Evolutionary conservation across 441 rosid genomes (phyloP).

Genomic region (Gossypium aridum): DNA sequence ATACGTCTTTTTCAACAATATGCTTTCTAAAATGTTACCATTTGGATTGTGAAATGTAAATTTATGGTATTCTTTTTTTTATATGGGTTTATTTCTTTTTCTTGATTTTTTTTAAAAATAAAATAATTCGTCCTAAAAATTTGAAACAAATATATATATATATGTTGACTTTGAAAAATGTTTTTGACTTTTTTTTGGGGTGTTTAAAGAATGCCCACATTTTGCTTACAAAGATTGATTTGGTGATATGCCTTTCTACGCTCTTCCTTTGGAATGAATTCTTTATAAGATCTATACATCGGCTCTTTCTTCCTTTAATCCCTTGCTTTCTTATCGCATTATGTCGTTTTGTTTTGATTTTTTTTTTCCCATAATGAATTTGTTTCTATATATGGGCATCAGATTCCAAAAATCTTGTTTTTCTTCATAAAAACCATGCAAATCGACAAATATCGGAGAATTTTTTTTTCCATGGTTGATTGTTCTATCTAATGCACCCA

Average conservation of each 20-base stretch:
- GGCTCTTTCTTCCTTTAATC: constrained; percentile 12
- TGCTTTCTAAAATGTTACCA: not conserved
- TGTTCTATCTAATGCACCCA: not conserved
- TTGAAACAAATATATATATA: not conserved
- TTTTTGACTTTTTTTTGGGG: too few relatives aligned
- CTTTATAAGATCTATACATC: not conserved
- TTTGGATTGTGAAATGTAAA: not conserved
- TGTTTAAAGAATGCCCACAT: not conserved
- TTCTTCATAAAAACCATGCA: not conserved
- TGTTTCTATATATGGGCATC: constrained; percentile 8
- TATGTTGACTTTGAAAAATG: too few relatives aligned
- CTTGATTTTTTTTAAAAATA: not conserved
- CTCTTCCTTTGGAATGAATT: not conserved
- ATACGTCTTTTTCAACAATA: not conserved
- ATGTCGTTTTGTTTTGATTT: not conserved
- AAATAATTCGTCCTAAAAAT: not conserved
- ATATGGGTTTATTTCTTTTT: not conserved
- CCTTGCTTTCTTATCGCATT: constrained; percentile 10
- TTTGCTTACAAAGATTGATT: not conserved
- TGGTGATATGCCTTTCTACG: not conserved
- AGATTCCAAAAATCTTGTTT: not conserved
- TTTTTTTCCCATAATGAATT: not conserved
- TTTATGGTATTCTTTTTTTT: not conserved
- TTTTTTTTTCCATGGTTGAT: not conserved
- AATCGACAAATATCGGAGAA: not conserved